phyloP scores from a whole-genome alignment of 1,284 basidiomycete species.

The Pseudozyma sp. region DNA sequence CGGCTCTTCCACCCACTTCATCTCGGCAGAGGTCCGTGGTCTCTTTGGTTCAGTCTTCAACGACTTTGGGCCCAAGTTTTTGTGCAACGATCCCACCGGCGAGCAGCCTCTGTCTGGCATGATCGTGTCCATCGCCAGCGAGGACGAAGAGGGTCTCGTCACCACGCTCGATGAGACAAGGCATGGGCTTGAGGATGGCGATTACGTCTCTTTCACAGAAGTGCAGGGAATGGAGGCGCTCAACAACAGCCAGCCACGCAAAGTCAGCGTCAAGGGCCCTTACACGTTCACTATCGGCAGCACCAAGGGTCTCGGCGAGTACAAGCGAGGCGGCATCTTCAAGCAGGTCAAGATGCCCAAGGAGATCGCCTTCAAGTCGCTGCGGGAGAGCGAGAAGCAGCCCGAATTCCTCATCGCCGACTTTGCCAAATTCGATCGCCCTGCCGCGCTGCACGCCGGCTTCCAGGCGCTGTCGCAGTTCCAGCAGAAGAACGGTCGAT shows the following conservation, averaged over 20 bases:
- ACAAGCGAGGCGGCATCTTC: slow-evolving; percentile 92
- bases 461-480: slow-evolving; percentile 95
- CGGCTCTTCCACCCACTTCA: slow-evolving; percentile 81
- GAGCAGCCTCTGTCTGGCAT: slow-evolving; percentile 94
- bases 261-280: slow-evolving; percentile 85
- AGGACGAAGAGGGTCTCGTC: slow-evolving; percentile 83
- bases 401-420: slow-evolving; percentile 96
- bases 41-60: slow-evolving; percentile 96
- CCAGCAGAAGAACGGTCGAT: slow-evolving; percentile 75
- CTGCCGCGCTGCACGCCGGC: slow-evolving; percentile 87
- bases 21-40: slow-evolving; percentile 90
- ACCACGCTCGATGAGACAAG: slow-evolving; percentile 97
- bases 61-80: slow-evolving; percentile 94
- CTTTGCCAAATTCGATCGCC: slow-evolving; percentile 97
- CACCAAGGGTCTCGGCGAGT: slow-evolving; percentile 73
- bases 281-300: slow-evolving; percentile 69
- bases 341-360: slow-evolving; percentile 99
- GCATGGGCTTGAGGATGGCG: slow-evolving; percentile 96
- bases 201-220: slow-evolving; percentile 97
- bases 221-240: slow-evolving; percentile 94
- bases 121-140: slow-evolving; percentile 78
- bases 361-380: slow-evolving; percentile 83
- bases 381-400: slow-evolving; percentile 83
- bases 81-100: slow-evolving; percentile 93
- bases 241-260: slow-evolving; percentile 90